A percentile compares a stretch with the other conserved stretches of the same genome.
Evolutionary conservation across 2,329 filamentous ascomycete genomes (phyloP).

Genomic region (Magnaporthiopsis poae): DNA sequence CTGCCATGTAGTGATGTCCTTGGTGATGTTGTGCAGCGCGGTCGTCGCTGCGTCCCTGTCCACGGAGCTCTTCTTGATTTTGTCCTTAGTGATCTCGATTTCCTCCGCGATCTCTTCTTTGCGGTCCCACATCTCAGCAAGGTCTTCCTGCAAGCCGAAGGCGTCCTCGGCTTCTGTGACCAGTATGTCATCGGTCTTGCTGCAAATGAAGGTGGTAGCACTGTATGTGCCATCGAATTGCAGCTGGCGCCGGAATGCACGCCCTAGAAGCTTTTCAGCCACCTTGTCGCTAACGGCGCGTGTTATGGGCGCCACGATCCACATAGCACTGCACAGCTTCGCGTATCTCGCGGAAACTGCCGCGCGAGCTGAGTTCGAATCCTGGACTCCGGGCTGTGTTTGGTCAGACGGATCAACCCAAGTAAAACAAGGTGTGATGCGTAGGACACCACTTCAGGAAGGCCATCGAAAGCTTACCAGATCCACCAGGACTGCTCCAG

Average conservation of each 20-base stretch:
- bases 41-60: too few species aligned
- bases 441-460: too few species aligned
- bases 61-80: too few species aligned
- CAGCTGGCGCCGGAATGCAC: slow-evolving; percentile 48
- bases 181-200: slow-evolving; percentile 50
- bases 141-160: not conserved
- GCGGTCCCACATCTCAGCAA: not conserved
- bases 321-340: slow-evolving; percentile 49
- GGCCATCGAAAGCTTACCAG: not conserved
- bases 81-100: not conserved
- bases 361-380: slow-evolving; percentile 49
- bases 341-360: slow-evolving; percentile 50
- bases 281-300: slow-evolving; percentile 51
- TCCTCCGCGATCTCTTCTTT: not conserved
- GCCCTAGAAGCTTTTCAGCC: slow-evolving; percentile 45
- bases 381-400: slow-evolving; percentile 41
- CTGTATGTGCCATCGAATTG: slow-evolving; percentile 47
- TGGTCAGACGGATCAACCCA: not conserved
- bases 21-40: too few species aligned
- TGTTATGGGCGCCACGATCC: slow-evolving; percentile 54
- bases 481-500: not conserved
- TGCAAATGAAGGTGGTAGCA: slow-evolving; percentile 50
- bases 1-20: not conserved
- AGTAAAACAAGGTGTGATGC: not conserved
- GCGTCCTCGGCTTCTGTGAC: slow-evolving; percentile 16